Conservation (phyloP, 2,329 filamentous ascomycete species). For the Colletotrichum godetiae region DNA sequence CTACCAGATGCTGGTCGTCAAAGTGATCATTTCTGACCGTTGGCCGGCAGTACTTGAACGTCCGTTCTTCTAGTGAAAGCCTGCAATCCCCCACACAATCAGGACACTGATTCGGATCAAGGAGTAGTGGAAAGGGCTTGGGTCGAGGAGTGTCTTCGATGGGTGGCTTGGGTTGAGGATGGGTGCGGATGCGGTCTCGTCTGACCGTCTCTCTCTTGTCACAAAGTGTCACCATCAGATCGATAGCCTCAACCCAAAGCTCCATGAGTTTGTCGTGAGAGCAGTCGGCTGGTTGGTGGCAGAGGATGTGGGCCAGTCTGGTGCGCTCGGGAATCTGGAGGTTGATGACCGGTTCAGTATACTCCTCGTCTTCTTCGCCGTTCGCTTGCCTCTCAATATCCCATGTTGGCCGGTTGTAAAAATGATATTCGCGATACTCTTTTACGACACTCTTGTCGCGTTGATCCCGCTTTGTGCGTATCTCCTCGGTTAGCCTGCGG, state of each 20-base stretch:
- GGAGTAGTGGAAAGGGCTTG: conserved; percentile 36
- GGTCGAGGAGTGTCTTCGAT: conserved; percentile 22
- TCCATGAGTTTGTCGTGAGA: conserved; percentile 33
- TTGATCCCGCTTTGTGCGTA: no score
- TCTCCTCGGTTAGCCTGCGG: no score
- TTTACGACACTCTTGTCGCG: no score
- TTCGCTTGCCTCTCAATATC: no score
- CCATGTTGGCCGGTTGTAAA: no score
- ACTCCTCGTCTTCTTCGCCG: conserved; percentile 29
- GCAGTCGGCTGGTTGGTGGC: conserved; percentile 31
- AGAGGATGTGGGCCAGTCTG: conserved; percentile 37
- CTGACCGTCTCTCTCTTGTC: conserved; percentile 39
- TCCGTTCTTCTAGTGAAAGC: conserved; percentile 32
- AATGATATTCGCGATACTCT: no score
- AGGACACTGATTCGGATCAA: conserved; percentile 37
- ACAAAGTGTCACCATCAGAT: conserved; percentile 38
- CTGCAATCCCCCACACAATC: conserved; percentile 37
- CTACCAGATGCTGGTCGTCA: conserved; percentile 36
- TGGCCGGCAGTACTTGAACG: conserved; percentile 33
- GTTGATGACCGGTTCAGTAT: conserved; percentile 36
- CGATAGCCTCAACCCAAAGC: conserved; percentile 34
- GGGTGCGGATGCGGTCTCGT: conserved; percentile 1
- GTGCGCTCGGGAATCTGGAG: conserved; percentile 37
- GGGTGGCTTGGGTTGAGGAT: not conserved
- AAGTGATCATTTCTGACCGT: conserved; percentile 40